Evolutionary conservation across 2,329 filamentous ascomycete genomes (phyloP).

Genomic region (Colletotrichum australisinense): DNA sequence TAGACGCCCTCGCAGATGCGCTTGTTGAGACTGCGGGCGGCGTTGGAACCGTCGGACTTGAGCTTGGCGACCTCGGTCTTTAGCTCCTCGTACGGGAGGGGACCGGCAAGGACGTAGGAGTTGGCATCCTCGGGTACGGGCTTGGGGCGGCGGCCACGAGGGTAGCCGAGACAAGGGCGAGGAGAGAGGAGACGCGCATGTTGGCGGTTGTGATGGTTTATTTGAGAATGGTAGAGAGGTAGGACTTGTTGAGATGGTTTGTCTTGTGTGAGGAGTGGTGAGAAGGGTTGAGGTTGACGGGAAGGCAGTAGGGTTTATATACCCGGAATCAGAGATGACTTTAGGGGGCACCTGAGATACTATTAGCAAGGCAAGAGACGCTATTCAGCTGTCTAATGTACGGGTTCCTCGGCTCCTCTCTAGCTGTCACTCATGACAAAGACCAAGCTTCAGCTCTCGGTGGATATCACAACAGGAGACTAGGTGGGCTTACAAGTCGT

Average conservation of each 20-base stretch:
- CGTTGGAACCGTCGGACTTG: not conserved
- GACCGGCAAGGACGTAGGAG: not conserved
- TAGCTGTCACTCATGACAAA: not conserved
- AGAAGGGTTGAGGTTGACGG: not conserved
- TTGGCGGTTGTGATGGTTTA: not conserved
- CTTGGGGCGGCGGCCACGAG: not conserved
- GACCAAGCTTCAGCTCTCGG: not conserved
- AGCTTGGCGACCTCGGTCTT: not conserved
- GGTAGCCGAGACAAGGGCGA: not conserved
- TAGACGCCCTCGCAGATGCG: conserved; percentile 13
- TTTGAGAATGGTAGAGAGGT: not conserved
- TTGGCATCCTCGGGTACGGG: not conserved
- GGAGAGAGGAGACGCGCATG: not conserved
- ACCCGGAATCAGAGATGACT: not conserved
- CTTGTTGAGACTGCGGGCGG: conserved; percentile 1
- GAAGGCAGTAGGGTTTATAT: not conserved
- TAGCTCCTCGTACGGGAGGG: not conserved
- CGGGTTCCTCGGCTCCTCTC: not conserved
- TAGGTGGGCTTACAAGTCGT: not conserved
- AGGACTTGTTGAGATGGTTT: not conserved
- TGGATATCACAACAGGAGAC: not conserved
- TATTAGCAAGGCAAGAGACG: not conserved
- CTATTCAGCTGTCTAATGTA: not conserved
- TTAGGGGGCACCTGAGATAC: not conserved
- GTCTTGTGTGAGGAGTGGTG: not conserved